A percentile compares a stretch with the other conserved stretches of the same genome.
Evolutionary conservation across 768 basidiomycete genomes (phyloP).

Genomic region (Termitomyces sp.): DNA sequence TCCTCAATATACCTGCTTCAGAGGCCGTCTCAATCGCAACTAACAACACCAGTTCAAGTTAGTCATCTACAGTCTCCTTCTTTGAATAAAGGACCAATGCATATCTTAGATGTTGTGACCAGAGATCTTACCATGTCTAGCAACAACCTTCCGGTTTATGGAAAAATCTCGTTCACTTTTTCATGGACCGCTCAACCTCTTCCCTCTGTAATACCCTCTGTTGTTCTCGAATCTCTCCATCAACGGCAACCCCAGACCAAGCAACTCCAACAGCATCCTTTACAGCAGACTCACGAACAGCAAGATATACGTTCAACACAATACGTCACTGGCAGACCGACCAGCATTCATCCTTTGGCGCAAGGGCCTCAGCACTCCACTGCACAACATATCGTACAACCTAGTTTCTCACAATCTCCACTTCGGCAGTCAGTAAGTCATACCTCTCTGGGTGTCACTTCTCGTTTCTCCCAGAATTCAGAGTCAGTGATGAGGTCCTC

Average conservation of each 20-base stretch:
- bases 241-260: not conserved
- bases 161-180: slow-evolving; percentile 70
- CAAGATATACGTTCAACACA: slow-evolving; percentile 6
- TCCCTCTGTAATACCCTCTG: slow-evolving; percentile 12
- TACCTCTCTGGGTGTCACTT: slow-evolving; percentile 16
- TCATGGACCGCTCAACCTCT: slow-evolving; percentile 33
- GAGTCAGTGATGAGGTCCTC: slow-evolving; percentile 11
- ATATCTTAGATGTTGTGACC: slow-evolving; percentile 55
- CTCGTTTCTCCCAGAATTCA: slow-evolving; percentile 18
- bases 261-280: not conserved
- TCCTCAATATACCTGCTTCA: slow-evolving; percentile 49
- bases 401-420: slow-evolving; percentile 11
- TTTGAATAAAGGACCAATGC: slow-evolving; percentile 19
- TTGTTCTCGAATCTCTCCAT: slow-evolving; percentile 1
- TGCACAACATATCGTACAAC: not conserved
- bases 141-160: slow-evolving; percentile 76
- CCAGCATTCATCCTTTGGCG: slow-evolving; percentile 8
- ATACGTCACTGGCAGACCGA: slow-evolving; percentile 6
- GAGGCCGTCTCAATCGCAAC: slow-evolving; percentile 48
- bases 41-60: slow-evolving; percentile 34
- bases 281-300: slow-evolving; percentile 6
- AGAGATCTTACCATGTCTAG: slow-evolving; percentile 70
- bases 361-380: slow-evolving; percentile 8
- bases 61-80: slow-evolving; percentile 12
- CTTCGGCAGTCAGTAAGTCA: slow-evolving; percentile 24